Evolutionary conservation across 2,329 filamentous ascomycete species (phyloP).

Genomic region (Penicillium sp.): DNA sequence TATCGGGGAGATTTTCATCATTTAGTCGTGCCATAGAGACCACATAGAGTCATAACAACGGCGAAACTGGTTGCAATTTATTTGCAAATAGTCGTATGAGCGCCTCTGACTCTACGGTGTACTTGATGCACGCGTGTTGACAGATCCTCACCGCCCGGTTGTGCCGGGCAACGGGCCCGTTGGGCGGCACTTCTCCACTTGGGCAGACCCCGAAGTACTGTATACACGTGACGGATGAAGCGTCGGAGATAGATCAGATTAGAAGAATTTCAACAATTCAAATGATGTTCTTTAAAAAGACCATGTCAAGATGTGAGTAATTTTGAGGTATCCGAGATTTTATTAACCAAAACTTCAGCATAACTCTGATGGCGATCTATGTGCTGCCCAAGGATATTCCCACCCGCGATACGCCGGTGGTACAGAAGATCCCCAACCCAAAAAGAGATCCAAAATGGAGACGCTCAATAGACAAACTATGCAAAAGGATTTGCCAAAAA

Average conservation of each 20-base stretch:
- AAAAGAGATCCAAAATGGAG: constrained; percentile 9
- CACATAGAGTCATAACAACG: constrained; percentile 9
- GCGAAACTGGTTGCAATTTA: not conserved
- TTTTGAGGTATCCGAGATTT: not conserved
- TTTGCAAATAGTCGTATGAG: constrained; percentile 5
- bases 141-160: constrained; percentile 28
- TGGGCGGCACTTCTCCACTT: constrained; percentile 9
- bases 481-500: constrained; percentile 16
- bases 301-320: not conserved
- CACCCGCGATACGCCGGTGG: not conserved
- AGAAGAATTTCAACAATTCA: not conserved
- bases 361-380: constrained; percentile 12
- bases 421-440: not conserved
- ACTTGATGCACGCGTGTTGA: constrained; percentile 21
- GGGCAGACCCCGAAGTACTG: constrained; percentile 11
- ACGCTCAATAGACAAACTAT: constrained; percentile 18
- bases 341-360: not conserved
- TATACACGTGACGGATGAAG: not conserved
- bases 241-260: not conserved
- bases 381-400: constrained; percentile 11
- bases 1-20: constrained; percentile 19
- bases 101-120: constrained; percentile 11
- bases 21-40: constrained; percentile 27
- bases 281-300: not conserved
- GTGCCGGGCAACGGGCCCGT: constrained; percentile 25